A percentile compares a stretch with the other conserved stretches of the same genome.
These are phyloP conservation scores for Prunus mume DNA, from an alignment of 306 rosid genomes.

Conservation along the genomic window DNA sequence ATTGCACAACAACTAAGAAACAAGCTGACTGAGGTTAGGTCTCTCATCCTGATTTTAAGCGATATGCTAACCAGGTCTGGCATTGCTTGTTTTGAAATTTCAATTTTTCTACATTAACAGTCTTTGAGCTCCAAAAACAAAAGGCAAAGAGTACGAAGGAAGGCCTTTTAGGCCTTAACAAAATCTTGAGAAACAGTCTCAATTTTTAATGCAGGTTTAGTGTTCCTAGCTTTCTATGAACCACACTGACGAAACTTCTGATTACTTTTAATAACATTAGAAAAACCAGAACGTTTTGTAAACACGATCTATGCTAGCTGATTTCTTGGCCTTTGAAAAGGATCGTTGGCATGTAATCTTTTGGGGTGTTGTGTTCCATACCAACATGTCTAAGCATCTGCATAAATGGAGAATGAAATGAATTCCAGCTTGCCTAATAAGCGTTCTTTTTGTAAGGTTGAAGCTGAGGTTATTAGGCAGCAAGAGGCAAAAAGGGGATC, in stretches of 20 bases:
- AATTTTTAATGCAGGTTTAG: neutral
- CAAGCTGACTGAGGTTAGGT: constrained; percentile 82
- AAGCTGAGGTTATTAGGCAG: constrained; percentile 69
- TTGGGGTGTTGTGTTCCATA: neutral
- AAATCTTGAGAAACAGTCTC: neutral
- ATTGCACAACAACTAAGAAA: constrained; percentile 78
- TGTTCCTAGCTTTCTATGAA: neutral
- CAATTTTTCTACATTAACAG: neutral
- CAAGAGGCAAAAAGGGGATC: constrained; percentile 77
- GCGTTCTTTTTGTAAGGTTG: constrained; percentile 59
- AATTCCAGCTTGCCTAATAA: constrained; percentile 26
- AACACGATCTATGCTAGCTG: neutral
- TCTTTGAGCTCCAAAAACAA: neutral
- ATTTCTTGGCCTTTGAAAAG: neutral
- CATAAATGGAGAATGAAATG: constrained; percentile 23
- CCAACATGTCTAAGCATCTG: constrained; percentile 10
- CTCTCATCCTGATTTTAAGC: constrained; percentile 8
- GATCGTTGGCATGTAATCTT: neutral
- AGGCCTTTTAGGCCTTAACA: neutral
- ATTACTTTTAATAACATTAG: neutral
- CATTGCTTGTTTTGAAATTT: neutral
- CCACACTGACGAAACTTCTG: neutral
- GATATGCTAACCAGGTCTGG: constrained; percentile 8
- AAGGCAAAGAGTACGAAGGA: neutral
- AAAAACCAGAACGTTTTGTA: neutral